phyloP scores from a whole-genome alignment of 2,329 filamentous ascomycete genomes.

The Cyphellophora attinorum region DNA sequence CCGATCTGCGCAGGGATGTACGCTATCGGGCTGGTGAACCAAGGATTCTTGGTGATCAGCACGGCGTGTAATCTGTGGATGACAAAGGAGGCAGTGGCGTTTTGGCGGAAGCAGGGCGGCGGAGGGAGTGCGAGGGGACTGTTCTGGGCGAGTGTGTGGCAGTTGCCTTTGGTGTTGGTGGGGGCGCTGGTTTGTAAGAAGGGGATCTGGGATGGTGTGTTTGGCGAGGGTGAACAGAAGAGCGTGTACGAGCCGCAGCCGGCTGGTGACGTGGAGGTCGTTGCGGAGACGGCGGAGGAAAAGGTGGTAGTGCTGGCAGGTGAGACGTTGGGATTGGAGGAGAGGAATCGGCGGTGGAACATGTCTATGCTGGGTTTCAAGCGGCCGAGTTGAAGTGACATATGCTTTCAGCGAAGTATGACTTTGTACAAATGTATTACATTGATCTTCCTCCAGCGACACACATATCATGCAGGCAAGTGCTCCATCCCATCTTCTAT shows the following conservation, averaged over 20 bases:
- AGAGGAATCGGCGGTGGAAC: neutral
- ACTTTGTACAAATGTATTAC: too few relatives aligned
- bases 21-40: constrained; percentile 71
- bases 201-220: constrained; percentile 79
- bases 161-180: constrained; percentile 80
- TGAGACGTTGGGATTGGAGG: neutral
- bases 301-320: neutral
- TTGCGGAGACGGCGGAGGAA: neutral
- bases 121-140: constrained; percentile 72
- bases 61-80: constrained; percentile 81
- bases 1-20: constrained; percentile 77
- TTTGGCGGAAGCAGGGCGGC: constrained; percentile 70
- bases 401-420: too few relatives aligned
- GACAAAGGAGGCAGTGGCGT: constrained; percentile 64
- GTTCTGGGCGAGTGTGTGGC: constrained; percentile 98
- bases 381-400: constrained; percentile 1
- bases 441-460: too few relatives aligned
- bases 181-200: constrained; percentile 89
- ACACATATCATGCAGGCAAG: too few relatives aligned
- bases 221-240: constrained; percentile 46
- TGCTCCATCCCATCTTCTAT: too few relatives aligned
- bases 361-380: neutral
- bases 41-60: constrained; percentile 73
- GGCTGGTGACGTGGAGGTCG: neutral
- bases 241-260: constrained; percentile 40